Base-by-base conservation (phyloP, 2,329 filamentous ascomycete species). In the Septoria linicola region DNA sequence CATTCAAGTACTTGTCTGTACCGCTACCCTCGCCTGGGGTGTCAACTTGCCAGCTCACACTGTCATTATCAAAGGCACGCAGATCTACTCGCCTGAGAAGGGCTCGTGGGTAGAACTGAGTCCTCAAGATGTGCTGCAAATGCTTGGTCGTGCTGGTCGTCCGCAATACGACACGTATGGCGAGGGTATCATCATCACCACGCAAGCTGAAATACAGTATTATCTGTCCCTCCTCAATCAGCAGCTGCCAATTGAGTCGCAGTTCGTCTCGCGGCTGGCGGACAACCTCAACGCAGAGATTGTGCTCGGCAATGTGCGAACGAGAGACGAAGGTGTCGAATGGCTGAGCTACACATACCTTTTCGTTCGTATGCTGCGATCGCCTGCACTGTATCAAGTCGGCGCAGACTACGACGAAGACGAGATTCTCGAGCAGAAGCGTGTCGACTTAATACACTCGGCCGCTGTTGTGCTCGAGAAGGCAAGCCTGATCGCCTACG, bases 271-370 rank as follows among this genome's bases (percentile, higher is more conserved):
- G 72, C 91, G 89, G 64, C 75, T 99, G 42, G 90, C 93, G 1
- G 93, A 99, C 73, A 97, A 96, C 58, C 77, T 99, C 58, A 99
- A 99, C 63, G 93, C 93, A 2, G 93, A 99, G 68, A 80, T 99
- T 64, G 95, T 99, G 8, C 80, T 99, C 16, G 93, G 93, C 44
- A 99, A 96, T 64, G 82, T 99, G 20, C 84, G 92, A 49, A 91
- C 79, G 54, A 84, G 95, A 53, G 92, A 99, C 60, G 93, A 99
- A 67, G 93, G 88, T 61, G 93, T 99, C n/a, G 91, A 99, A 67
- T 99, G 93, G 93, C 81, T 99, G 27, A 92, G 93, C 10, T 99
- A 99, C 70, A 96, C 92, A 0, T 99, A 99, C 69, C 82, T 99
- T 14, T 99, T 96, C 66, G 89, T 99, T 48, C 88, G 93, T 42